Conservation (phyloP, 352 stramenopile species). For the Phytophthora nicotianae region DNA sequence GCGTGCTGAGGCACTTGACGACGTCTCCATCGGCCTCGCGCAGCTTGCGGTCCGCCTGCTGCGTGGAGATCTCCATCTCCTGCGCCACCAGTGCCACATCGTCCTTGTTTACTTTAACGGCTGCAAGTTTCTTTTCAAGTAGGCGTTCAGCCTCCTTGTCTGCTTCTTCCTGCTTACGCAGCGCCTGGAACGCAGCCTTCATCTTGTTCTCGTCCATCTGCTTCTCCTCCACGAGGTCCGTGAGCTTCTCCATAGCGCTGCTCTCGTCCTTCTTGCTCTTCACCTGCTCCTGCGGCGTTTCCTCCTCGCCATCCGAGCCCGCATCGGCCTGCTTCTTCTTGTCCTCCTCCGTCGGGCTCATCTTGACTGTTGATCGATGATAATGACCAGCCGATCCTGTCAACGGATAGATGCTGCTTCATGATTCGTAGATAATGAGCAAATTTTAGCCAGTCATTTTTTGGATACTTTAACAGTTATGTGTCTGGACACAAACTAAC, state of each 20-base stretch:
- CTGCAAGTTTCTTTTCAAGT: conserved; percentile 79
- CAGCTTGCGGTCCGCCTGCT: conserved; percentile 84
- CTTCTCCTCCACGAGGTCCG: conserved; percentile 86
- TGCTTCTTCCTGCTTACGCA: conserved; percentile 83
- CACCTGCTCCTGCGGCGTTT: conserved; percentile 49
- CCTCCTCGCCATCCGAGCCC: conserved; percentile 65
- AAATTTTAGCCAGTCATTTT: conserved; percentile 17
- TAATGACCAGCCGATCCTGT: conserved; percentile 21
- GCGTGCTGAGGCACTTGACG: conserved; percentile 64
- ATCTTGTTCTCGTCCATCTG: conserved; percentile 91
- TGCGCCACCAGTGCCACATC: conserved; percentile 77
- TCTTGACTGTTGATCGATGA: conserved; percentile 8
- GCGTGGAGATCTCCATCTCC: conserved; percentile 79
- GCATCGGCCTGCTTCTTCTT: conserved; percentile 40
- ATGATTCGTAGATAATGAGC: conserved; percentile 35
- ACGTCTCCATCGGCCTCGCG: conserved; percentile 79
- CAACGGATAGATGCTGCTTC: neutral
- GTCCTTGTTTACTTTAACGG: conserved; percentile 84
- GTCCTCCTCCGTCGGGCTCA: conserved; percentile 40
- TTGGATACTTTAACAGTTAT: neutral
- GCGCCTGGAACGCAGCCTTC: conserved; percentile 76
- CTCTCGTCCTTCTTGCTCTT: conserved; percentile 88
- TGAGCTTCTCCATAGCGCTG: conserved; percentile 85
- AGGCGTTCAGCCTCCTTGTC: conserved; percentile 83
- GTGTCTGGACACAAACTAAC: neutral